Conservation (phyloP, 768 basidiomycete genomes). For the Cantharellus cinnabarinus region DNA sequence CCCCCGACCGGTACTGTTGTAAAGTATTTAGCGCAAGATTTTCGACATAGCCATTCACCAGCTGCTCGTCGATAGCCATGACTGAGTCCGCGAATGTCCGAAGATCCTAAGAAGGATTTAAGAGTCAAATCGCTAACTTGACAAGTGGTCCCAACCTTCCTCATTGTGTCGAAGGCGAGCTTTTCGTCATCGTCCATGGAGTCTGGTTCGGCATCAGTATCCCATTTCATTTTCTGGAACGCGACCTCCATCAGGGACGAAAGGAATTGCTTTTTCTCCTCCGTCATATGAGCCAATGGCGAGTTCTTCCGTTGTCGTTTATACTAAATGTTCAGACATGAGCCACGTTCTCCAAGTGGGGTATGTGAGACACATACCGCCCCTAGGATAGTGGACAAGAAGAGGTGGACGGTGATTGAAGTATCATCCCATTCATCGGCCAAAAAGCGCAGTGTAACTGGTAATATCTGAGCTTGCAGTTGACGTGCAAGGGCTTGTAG, state of each 20-base stretch:
- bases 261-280: slow-evolving; percentile 55
- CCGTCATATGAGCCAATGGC: slow-evolving; percentile 39
- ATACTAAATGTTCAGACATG: slow-evolving; percentile 32
- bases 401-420: slow-evolving; percentile 61
- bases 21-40: slow-evolving; percentile 57
- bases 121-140: no score
- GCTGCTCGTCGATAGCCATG: slow-evolving; percentile 61
- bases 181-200: slow-evolving; percentile 82
- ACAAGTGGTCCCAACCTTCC: slow-evolving; percentile 35
- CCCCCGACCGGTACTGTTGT: slow-evolving; percentile 41
- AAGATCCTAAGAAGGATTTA: slow-evolving; percentile 36
- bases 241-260: slow-evolving; percentile 55
- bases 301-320: slow-evolving; percentile 36
- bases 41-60: slow-evolving; percentile 62
- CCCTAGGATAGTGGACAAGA: slow-evolving; percentile 53
- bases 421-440: slow-evolving; percentile 84
- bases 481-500: slow-evolving; percentile 41
- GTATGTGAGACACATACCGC: slow-evolving; percentile 32
- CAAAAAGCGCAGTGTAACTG: slow-evolving; percentile 72
- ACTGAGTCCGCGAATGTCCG: slow-evolving; percentile 75
- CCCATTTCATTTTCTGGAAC: slow-evolving; percentile 82
- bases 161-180: slow-evolving; percentile 61
- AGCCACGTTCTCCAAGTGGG: slow-evolving; percentile 2
- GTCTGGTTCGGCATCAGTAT: slow-evolving; percentile 39
- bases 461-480: slow-evolving; percentile 47